Conservation (phyloP, 345 rosid genomes). For the Gossypium thurberi region DNA sequence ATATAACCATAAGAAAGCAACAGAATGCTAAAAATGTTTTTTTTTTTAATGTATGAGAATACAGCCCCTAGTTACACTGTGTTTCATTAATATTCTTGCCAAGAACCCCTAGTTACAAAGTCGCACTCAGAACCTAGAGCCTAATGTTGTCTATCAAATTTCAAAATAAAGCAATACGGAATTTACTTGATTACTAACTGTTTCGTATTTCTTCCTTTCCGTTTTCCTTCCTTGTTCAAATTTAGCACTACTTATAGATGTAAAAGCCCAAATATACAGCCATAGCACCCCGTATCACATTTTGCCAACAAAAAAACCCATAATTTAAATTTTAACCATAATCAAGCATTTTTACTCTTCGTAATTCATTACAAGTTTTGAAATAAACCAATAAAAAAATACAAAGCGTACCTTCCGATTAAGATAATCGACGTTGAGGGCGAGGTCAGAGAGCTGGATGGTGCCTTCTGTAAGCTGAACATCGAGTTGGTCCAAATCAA, state of each 20-base stretch:
- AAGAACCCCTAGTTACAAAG: neutral
- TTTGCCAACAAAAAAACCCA: neutral
- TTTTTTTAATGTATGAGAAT: neutral
- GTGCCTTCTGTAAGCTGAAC: slow-evolving; percentile 80
- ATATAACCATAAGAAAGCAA: neutral
- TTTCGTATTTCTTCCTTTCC: neutral
- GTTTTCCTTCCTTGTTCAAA: neutral
- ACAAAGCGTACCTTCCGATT: slow-evolving; percentile 49
- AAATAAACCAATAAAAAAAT: neutral
- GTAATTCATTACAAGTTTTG: neutral
- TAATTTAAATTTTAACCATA: neutral
- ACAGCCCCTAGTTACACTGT: neutral
- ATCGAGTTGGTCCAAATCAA: slow-evolving; percentile 88
- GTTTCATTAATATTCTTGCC: neutral
- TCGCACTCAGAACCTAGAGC: neutral
- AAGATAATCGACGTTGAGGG: slow-evolving; percentile 76
- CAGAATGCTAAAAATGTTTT: neutral
- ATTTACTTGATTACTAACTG: too few relatives aligned
- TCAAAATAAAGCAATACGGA: too few relatives aligned
- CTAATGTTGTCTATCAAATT: neutral
- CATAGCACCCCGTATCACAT: neutral
- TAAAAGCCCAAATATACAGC: neutral
- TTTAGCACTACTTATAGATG: neutral
- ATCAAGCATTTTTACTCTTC: neutral
- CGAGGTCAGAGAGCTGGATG: slow-evolving; percentile 74